Evolutionary conservation across 108 stramenopile species (phyloP).

Genomic region (Hondaea fermentalgiana): DNA sequence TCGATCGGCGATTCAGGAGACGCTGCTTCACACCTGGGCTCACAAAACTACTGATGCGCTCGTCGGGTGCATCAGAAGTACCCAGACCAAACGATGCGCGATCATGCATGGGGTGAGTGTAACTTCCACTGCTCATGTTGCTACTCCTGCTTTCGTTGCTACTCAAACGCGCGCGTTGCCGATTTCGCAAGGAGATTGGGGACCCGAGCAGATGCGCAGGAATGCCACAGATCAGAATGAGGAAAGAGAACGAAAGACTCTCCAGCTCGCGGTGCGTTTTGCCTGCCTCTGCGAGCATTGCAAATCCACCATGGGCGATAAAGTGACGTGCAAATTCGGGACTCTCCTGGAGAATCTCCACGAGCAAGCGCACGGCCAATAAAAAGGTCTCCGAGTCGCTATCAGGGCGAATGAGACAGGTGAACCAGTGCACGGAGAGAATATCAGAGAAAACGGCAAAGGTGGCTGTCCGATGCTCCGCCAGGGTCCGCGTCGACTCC

Average conservation of each 20-base stretch:
- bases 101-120: neutral
- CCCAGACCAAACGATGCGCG: no score
- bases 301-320: neutral
- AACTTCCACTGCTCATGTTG: neutral
- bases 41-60: neutral
- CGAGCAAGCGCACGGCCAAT: neutral
- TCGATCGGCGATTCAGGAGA: neutral
- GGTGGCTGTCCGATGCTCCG: neutral
- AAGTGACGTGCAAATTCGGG: slow-evolving; percentile 12
- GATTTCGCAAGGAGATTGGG: neutral
- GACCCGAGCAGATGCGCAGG: neutral
- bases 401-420: neutral
- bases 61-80: neutral
- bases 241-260: neutral
- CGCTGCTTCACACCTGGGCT: neutral
- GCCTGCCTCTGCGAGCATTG: neutral
- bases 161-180: neutral
- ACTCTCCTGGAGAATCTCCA: neutral
- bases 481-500: neutral
- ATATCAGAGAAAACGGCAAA: neutral
- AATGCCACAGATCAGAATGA: neutral
- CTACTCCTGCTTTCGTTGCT: neutral
- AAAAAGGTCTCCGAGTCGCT: neutral
- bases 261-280: neutral
- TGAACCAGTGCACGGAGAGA: slow-evolving; percentile 11